Evolutionary conservation across 495 filamentous ascomycete genomes (phyloP).

Genomic region (Penicilliopsis zonata): DNA sequence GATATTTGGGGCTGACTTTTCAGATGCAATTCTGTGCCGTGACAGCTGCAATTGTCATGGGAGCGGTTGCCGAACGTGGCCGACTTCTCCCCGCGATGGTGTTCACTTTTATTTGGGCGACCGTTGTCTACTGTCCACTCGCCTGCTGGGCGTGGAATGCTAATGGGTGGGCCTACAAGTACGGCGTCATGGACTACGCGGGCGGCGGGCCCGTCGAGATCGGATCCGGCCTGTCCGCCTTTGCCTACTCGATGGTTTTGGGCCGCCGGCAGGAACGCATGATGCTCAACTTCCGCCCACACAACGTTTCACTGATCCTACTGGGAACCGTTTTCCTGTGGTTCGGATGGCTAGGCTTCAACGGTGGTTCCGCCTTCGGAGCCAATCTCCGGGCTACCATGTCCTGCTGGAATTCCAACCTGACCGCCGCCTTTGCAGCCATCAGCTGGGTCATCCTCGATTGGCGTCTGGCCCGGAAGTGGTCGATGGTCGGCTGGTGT

Average conservation of each 20-base stretch:
- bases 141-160: conserved; percentile 93
- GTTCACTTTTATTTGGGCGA: conserved; percentile 92
- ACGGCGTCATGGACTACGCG: conserved; percentile 92
- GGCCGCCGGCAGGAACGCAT: conserved; percentile 97
- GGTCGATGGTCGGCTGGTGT: conserved; percentile 99
- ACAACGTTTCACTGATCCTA: conserved; percentile 96
- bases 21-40: conserved; percentile 95
- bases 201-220: conserved; percentile 98
- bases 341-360: conserved; percentile 99
- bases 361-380: conserved; percentile 94
- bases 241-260: conserved; percentile 92
- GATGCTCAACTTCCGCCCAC: conserved; percentile 92
- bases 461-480: conserved; percentile 89
- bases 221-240: conserved; percentile 78
- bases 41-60: conserved; percentile 86
- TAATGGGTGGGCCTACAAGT: conserved; percentile 87
- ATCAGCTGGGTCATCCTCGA: conserved; percentile 89
- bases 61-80: conserved; percentile 86
- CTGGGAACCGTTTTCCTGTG: conserved; percentile 92
- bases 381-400: conserved; percentile 90
- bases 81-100: conserved; percentile 92
- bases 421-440: conserved; percentile 80
- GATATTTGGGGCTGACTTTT: conserved; percentile 1
- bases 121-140: conserved; percentile 91
- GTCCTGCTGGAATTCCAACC: conserved; percentile 95